Evolutionary conservation across 495 filamentous ascomycete species (phyloP), one percentile per base, ranked within the genome.

Genomic region (Hypoxylon intermedium): DNA sequence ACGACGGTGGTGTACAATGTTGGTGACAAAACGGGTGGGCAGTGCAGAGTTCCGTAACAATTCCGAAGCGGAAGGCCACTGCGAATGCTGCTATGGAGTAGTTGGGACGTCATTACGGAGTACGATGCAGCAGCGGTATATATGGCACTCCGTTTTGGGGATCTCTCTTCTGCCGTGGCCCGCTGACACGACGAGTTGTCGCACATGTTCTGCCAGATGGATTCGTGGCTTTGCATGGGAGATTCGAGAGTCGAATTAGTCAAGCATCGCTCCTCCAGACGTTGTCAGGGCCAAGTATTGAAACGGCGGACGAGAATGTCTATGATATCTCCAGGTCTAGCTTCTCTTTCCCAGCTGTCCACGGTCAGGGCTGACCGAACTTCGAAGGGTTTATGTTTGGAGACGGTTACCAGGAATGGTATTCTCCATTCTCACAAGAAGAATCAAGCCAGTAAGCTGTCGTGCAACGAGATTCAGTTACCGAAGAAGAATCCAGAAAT

Each of bases 41-140:
- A 24, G 42, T 58, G 54, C 54, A 38, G 33, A 53, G 54, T 46
- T 54, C 54, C 61, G 52, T 53, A 58, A 52, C 51, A 49, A 31
- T 52, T 50, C 55, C 61, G 36, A 56, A 37, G 45, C 42, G 33
- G 44, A 55, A 53, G 44, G 31, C 33, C 24, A 34, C 28, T 20
- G 53, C 19, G n/a, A 13, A 11, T 2, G 34, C 13, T 38, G 36
- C 2, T 57, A 65, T 64, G 56, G 55, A 53, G 50, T 60, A 46
- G 33, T 36, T 15, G 45, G 24, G 49, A 65, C 61, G 61, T 65
- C 61, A 65, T 65, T 55, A 65, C 61, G 55, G 61, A 65, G 61
- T 44, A 60, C 55, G 36, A 52, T 56, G 61, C 49, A 59, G 36
- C 36, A 30, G 60, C 42, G 44, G 16, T 15, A 19, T 11, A 13